Evolutionary conservation across 352 stramenopile species (phyloP).

Genomic region (Peronospora belbahrii): DNA sequence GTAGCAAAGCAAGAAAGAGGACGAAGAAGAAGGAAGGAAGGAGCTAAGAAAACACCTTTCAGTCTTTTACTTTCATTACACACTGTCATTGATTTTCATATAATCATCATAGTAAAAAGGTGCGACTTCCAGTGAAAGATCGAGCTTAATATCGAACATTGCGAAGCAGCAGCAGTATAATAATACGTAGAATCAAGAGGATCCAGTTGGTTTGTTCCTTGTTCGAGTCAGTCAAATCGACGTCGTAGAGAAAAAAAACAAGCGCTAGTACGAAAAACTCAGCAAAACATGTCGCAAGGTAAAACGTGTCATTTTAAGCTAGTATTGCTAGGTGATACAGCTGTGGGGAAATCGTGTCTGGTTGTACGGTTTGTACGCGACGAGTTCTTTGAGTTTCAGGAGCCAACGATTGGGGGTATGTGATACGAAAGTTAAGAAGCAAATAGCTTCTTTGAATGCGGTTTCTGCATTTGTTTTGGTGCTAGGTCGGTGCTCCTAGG

Average conservation of each 20-base stretch:
- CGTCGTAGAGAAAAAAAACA: conserved; percentile 10
- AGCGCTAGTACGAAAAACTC: conserved; percentile 4
- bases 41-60: conserved; percentile 1
- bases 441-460: neutral
- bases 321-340: conserved; percentile 98
- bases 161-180: conserved; percentile 5
- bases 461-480: too few relatives aligned
- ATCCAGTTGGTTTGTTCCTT: conserved; percentile 6
- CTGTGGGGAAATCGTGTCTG: conserved; percentile 99
- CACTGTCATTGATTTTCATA: too few relatives aligned
- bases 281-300: conserved; percentile 68
- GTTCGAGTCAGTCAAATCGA: conserved; percentile 14
- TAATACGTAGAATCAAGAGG: conserved; percentile 4
- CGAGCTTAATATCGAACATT: conserved; percentile 1
- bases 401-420: conserved; percentile 92
- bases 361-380: conserved; percentile 98
- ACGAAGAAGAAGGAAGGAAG: conserved; percentile 19
- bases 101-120: too few relatives aligned
- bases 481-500: too few relatives aligned
- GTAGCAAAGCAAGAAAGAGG: conserved; percentile 27
- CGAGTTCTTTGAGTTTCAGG: conserved; percentile 99
- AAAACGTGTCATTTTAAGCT: conserved; percentile 98
- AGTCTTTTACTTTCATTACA: conserved; percentile 1
- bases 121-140: neutral
- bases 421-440: neutral